Base-by-base conservation (phyloP, 768 basidiomycete genomes). In the Coprinopsis cinerea region DNA sequence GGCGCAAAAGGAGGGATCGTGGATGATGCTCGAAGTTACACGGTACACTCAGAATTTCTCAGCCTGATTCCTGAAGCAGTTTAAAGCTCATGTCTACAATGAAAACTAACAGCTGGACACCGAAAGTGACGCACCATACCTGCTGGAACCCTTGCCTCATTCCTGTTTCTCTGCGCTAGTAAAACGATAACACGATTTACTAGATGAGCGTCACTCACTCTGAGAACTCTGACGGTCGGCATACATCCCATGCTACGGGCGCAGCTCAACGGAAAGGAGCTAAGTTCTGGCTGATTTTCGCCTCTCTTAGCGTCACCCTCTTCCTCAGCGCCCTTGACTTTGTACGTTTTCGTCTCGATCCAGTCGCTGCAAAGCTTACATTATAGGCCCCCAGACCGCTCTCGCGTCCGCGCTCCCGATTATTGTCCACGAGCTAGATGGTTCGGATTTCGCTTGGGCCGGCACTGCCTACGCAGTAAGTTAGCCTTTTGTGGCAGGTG, bases 381-480 rank as follows among this genome's bases (percentile, higher is more conserved):
- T 47, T n/a, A n/a, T n/a, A n/a, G n/a, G n/a, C n/a, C n/a, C n/a
- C n/a, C n/a, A 57, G 55, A 57, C 55, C 37, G 50, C 55, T 11
- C 48, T 60, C 14, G 56, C 59, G 3, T 61, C 63, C 0, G 61
- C 62, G 10, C 54, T 61, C 7, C 64, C 64, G 1, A 58, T 60
- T 13, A 65, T 65, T 22, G 55, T 54, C 4, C 54, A 61, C 30
- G 62, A 63, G 14, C 55, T 77, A 0, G 42, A 69, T 17, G 67
- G 67, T 0, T 52, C 59, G 28, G 59, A 72, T 23, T 76, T 73
- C 47, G 55, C 67, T 0, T 78, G 77, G 77, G 58, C 77, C 25
- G 72, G 68, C 2, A 62, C 68, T 3, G 67, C 69, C 4, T 78
- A 72, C 52, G 60, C 69, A 1, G 42, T 43, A 43, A 26, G 42